Conservation (phyloP, 1,139 yeast genomes). For the Candida glucosophila region DNA sequence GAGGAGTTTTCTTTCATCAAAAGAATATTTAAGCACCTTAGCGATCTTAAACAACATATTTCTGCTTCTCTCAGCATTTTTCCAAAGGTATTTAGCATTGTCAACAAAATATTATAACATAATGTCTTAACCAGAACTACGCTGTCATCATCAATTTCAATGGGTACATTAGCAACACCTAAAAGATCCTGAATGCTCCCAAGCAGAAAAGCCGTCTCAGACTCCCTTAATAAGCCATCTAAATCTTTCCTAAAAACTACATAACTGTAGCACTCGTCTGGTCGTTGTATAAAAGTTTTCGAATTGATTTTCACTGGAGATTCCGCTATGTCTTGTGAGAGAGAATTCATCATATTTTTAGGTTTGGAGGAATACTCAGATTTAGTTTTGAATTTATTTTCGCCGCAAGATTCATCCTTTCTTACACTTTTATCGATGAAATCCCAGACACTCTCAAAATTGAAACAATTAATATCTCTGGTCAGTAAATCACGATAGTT, state of each 20-base stretch:
- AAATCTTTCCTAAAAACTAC: constrained; percentile 22
- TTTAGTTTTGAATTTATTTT: no score
- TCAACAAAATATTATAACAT: no score
- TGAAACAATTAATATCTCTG: constrained; percentile 25
- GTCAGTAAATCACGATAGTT: constrained; percentile 27
- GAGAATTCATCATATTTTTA: constrained; percentile 5
- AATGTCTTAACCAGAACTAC: no score
- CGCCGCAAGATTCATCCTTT: constrained; percentile 8
- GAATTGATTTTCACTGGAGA: constrained; percentile 27
- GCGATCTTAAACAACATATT: no score
- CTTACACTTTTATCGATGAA: constrained; percentile 27
- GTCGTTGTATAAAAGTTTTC: constrained; percentile 9
- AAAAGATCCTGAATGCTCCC: no score
- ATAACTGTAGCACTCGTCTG: constrained; percentile 14
- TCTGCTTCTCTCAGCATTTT: no score
- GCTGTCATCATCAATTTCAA: no score
- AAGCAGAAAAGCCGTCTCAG: constrained; percentile 8
- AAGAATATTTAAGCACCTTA: no score
- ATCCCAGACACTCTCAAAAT: constrained; percentile 28
- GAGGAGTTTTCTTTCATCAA: no score
- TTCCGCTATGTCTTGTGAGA: constrained; percentile 21
- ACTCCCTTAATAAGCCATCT: constrained; percentile 10
- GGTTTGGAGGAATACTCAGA: not conserved
- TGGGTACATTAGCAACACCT: no score
- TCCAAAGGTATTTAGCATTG: no score